Percentiles rank a stretch among this genome's conserved stretches.
Conservation (phyloP, 352 stramenopile genomes). For the Thraustotheca clavata region DNA sequence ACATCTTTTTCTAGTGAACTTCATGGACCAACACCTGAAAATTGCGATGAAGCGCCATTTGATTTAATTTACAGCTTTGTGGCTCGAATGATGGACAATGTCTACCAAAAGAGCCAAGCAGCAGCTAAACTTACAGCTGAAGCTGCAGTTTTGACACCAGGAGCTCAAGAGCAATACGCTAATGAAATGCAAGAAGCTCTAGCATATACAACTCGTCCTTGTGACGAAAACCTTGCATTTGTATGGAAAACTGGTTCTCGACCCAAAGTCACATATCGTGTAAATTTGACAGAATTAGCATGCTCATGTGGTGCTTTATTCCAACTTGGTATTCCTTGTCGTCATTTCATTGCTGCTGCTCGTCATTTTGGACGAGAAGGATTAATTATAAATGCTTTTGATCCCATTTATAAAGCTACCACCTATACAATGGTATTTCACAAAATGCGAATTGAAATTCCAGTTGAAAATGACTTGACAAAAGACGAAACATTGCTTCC, state of each 20-base stretch:
- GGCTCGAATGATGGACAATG: slow-evolving; percentile 64
- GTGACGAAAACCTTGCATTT: slow-evolving; percentile 62
- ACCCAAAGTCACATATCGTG: slow-evolving; percentile 58
- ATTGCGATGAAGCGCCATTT: slow-evolving; percentile 65
- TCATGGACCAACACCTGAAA: slow-evolving; percentile 44
- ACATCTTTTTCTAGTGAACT: slow-evolving; percentile 49
- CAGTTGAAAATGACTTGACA: slow-evolving; percentile 49
- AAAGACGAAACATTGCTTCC: slow-evolving; percentile 61
- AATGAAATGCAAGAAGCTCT: slow-evolving; percentile 51
- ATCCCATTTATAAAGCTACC: slow-evolving; percentile 60
- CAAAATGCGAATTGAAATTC: slow-evolving; percentile 69
- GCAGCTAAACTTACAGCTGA: slow-evolving; percentile 42
- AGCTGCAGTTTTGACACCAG: slow-evolving; percentile 42
- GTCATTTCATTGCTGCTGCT: slow-evolving; percentile 61
- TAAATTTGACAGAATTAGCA: slow-evolving; percentile 45
- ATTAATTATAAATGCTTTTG: slow-evolving; percentile 47
- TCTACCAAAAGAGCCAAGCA: slow-evolving; percentile 66
- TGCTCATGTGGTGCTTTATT: slow-evolving; percentile 66
- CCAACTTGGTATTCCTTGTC: slow-evolving; percentile 66
- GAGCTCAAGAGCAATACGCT: slow-evolving; percentile 52
- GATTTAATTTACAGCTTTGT: slow-evolving; percentile 74
- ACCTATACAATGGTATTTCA: slow-evolving; percentile 49
- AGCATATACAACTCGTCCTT: slow-evolving; percentile 44
- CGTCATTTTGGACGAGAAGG: slow-evolving; percentile 50
- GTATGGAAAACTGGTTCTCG: slow-evolving; percentile 55